These are phyloP conservation scores for Trichoderma polysporum DNA, from an alignment of 2,329 filamentous ascomycete species.

Conservation along the genomic window DNA sequence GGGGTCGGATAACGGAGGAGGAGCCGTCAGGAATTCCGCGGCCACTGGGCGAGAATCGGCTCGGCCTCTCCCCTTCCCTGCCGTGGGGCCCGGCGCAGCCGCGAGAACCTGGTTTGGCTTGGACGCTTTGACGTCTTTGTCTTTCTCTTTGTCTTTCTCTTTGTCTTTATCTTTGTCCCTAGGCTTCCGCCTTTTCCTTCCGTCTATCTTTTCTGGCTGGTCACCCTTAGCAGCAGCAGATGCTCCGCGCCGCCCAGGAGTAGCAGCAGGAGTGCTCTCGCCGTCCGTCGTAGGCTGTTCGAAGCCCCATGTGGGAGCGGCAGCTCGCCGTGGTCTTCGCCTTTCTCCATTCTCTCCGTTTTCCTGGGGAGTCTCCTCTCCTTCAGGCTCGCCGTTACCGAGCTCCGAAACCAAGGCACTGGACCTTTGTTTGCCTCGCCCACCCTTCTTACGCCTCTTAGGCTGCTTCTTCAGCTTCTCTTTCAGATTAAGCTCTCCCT, in stretches of 20 bases:
- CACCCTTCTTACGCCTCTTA: constrained; percentile 56
- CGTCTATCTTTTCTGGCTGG: constrained; percentile 46
- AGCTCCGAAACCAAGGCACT: constrained; percentile 67
- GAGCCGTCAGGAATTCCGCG: constrained; percentile 42
- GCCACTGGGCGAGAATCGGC: constrained; percentile 52
- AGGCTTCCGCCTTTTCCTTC: constrained; percentile 40
- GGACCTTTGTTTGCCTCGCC: constrained; percentile 58
- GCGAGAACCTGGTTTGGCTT: constrained; percentile 47
- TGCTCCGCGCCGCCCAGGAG: constrained; percentile 53
- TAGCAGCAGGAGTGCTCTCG: constrained; percentile 60
- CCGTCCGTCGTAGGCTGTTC: constrained; percentile 60
- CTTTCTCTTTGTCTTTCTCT: constrained; percentile 20
- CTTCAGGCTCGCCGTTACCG: constrained; percentile 58
- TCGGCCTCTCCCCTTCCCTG: constrained; percentile 51
- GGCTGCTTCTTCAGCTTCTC: constrained; percentile 69
- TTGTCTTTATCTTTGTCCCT: constrained; percentile 40
- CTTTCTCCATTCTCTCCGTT: constrained; percentile 60
- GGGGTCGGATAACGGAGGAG: constrained; percentile 40
- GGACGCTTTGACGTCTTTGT: constrained; percentile 34
- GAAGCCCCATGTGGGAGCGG: constrained; percentile 69
- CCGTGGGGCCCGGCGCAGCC: constrained; percentile 42
- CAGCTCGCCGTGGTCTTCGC: constrained; percentile 60
- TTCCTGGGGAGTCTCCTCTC: constrained; percentile 53
- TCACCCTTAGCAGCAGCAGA: constrained; percentile 42
- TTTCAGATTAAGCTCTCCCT: constrained; percentile 72